Evolutionary conservation across 148 eudicot species (phyloP).

Genomic region (Chenopodium album): DNA sequence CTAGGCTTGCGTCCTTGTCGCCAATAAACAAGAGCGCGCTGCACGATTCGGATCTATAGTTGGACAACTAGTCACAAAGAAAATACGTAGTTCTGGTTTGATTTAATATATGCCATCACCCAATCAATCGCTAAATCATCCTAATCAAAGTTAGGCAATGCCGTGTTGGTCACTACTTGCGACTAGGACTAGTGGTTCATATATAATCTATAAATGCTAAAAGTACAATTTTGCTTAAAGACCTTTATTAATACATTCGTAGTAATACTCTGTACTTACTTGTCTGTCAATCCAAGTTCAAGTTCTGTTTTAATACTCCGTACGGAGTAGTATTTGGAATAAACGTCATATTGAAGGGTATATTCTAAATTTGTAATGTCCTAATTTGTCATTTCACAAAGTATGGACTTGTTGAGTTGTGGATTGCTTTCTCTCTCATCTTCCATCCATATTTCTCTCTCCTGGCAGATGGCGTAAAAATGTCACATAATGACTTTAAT

Average conservation of each 20-base stretch:
- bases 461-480: constrained; percentile 16
- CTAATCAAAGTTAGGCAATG: not conserved
- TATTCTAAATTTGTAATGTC: not conserved
- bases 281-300: not conserved
- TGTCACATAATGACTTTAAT: constrained; percentile 12
- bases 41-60: not conserved
- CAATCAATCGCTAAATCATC: not conserved
- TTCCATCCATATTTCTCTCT: not conserved
- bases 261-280: not conserved
- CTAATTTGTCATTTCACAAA: not conserved
- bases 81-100: no score
- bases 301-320: not conserved
- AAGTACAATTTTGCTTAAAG: no score
- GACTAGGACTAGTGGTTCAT: no score
- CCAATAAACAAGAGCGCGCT: no score
- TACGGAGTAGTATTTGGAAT: not conserved
- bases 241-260: no score
- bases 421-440: constrained; percentile 3
- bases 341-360: not conserved
- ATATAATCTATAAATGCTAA: no score
- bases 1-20: no score
- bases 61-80: not conserved
- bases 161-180: no score
- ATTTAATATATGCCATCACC: not conserved
- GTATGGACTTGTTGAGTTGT: not conserved